phyloP scores from a whole-genome alignment of 257 asterid species.

The Coffea canephora region DNA sequence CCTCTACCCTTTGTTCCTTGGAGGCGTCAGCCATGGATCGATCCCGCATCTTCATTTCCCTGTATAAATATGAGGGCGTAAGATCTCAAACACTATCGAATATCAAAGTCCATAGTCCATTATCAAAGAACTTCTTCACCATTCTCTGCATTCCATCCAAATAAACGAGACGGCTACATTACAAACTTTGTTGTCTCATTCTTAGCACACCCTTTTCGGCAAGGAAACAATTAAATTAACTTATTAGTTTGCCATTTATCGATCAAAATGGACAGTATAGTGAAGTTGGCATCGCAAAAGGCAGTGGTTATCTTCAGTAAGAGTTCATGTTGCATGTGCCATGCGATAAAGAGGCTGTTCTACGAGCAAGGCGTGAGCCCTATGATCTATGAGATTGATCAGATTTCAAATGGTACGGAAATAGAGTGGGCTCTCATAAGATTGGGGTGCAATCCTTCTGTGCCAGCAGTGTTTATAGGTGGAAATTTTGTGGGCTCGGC shows the following conservation, averaged over 20 bases:
- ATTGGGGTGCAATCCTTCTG: slow-evolving; percentile 22
- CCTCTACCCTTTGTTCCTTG: not conserved
- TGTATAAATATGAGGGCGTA: slow-evolving; percentile 20
- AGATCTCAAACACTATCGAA: slow-evolving; percentile 17
- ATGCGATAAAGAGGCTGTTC: slow-evolving; percentile 34
- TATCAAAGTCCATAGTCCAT: not conserved
- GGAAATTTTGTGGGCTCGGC: slow-evolving; percentile 24
- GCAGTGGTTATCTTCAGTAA: slow-evolving; percentile 37
- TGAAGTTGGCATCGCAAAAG: slow-evolving; percentile 25
- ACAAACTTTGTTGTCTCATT: not conserved
- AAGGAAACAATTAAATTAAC: not conserved
- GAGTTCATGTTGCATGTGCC: slow-evolving; percentile 35
- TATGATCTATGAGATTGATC: slow-evolving; percentile 29
- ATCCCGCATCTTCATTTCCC: slow-evolving; percentile 5
- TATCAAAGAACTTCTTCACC: not conserved
- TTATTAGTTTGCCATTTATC: not conserved
- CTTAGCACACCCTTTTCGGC: not conserved
- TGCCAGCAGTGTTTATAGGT: slow-evolving; percentile 32
- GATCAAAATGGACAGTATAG: slow-evolving; percentile 14
- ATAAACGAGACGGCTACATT: not conserved
- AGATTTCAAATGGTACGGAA: slow-evolving; percentile 14
- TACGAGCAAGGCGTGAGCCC: slow-evolving; percentile 30
- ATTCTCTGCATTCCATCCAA: not conserved
- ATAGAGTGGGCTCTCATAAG: slow-evolving; percentile 21
- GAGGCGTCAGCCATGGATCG: slow-evolving; percentile 1